phyloP scores from a whole-genome alignment of 2,329 filamentous ascomycete species.

The Polytolypa hystricis region DNA sequence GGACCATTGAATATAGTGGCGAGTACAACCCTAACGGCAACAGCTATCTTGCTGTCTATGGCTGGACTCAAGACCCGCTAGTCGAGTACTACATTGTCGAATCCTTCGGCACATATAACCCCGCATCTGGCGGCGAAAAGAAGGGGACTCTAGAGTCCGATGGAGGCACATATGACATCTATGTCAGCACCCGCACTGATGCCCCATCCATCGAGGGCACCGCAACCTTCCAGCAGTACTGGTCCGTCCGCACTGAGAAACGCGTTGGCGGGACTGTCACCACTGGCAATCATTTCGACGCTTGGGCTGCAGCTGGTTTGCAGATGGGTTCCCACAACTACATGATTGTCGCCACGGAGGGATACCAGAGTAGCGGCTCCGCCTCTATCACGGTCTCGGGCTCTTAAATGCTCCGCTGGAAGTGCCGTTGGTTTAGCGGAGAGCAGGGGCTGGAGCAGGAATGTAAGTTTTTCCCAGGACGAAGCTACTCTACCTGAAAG shows the following conservation, averaged over 20 bases:
- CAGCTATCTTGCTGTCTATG: conserved; percentile 46
- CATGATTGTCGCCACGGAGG: conserved; percentile 46
- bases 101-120: conserved; percentile 39
- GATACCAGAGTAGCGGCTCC: too few species aligned
- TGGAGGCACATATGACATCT: conserved; percentile 44
- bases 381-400: too few species aligned
- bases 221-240: conserved; percentile 45
- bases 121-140: conserved; percentile 35
- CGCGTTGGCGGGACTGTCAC: conserved; percentile 42
- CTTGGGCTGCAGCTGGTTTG: conserved; percentile 41
- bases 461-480: too few species aligned
- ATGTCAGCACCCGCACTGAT: conserved; percentile 38
- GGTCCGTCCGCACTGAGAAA: conserved; percentile 41
- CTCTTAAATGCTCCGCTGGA: too few species aligned
- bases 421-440: too few species aligned
- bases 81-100: conserved; percentile 52
- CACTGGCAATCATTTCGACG: conserved; percentile 41
- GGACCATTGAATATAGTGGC: conserved; percentile 41
- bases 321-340: conserved; percentile 42
- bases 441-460: too few species aligned
- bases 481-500: too few species aligned
- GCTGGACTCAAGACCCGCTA: conserved; percentile 44
- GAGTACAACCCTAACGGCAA: conserved; percentile 39
- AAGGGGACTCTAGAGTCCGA: conserved; percentile 43
- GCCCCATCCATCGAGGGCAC: conserved; percentile 45